Conservation (phyloP, 2,329 filamentous ascomycete species). For the Pyricularia pennisetigena region DNA sequence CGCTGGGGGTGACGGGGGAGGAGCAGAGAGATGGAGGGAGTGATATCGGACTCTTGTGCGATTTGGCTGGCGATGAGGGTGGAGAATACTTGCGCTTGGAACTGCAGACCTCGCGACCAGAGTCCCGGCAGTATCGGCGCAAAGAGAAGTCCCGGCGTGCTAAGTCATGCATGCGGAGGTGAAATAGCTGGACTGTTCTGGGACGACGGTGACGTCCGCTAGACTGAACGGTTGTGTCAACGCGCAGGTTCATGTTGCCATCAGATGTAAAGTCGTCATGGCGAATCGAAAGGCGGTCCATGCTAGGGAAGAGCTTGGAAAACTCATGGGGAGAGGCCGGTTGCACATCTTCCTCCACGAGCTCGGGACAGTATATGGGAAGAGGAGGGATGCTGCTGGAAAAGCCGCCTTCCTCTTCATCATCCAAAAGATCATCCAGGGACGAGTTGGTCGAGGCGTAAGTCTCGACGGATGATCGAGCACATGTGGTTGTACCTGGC, state of each 20-base stretch:
- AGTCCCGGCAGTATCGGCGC: constrained; percentile 83
- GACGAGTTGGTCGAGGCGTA: constrained; percentile 67
- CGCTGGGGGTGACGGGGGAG: constrained; percentile 9
- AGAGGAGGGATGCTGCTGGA: constrained; percentile 37
- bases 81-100: constrained; percentile 62
- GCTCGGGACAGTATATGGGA: constrained; percentile 50
- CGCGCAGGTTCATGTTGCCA: constrained; percentile 91
- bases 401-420: constrained; percentile 21
- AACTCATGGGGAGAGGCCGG: constrained; percentile 78
- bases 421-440: constrained; percentile 40
- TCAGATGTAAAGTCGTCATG: constrained; percentile 87
- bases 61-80: constrained; percentile 41
- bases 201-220: constrained; percentile 44
- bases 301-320: constrained; percentile 75
- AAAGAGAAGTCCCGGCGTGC: constrained; percentile 81
- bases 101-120: constrained; percentile 86
- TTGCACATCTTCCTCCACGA: constrained; percentile 55
- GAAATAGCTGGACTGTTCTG: constrained; percentile 64
- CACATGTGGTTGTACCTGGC: constrained; percentile 30
- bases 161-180: constrained; percentile 90
- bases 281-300: constrained; percentile 68
- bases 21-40: neutral
- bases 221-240: constrained; percentile 66
- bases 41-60: constrained; percentile 8
- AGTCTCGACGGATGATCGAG: constrained; percentile 61